phyloP scores from a whole-genome alignment of 2,329 filamentous ascomycete genomes.

The Aphanocladium album region DNA sequence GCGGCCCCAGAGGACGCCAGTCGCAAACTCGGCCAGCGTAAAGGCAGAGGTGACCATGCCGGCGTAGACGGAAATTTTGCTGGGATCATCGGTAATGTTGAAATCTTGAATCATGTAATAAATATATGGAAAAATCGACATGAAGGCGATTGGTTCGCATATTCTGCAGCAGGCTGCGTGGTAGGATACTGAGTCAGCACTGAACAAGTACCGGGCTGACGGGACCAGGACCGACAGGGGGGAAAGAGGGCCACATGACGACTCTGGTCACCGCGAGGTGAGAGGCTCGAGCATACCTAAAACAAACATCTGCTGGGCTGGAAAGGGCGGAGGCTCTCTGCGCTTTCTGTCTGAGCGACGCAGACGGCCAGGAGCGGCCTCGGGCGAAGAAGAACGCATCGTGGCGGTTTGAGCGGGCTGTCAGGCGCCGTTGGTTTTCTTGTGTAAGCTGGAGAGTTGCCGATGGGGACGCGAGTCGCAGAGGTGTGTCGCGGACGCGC shows the following conservation, averaged over 20 bases:
- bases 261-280: not conserved
- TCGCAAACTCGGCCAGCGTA: slow-evolving; percentile 90
- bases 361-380: slow-evolving; percentile 18
- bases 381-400: slow-evolving; percentile 24
- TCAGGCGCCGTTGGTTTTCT: slow-evolving; percentile 5
- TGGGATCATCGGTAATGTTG: slow-evolving; percentile 71
- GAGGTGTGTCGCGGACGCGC: too few relatives aligned
- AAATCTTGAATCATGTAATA: slow-evolving; percentile 97
- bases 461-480: too few relatives aligned
- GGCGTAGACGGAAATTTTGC: slow-evolving; percentile 83
- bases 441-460: slow-evolving; percentile 10
- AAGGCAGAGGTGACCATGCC: slow-evolving; percentile 96
- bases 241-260: not conserved
- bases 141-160: slow-evolving; percentile 98
- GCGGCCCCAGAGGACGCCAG: slow-evolving; percentile 87
- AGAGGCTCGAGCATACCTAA: slow-evolving; percentile 36
- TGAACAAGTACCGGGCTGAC: not conserved
- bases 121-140: slow-evolving; percentile 98
- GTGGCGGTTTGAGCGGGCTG: slow-evolving; percentile 17
- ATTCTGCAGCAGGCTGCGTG: slow-evolving; percentile 78
- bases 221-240: not conserved
- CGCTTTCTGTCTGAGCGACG: slow-evolving; percentile 18
- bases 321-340: slow-evolving; percentile 29
- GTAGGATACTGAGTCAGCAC: slow-evolving; percentile 15
- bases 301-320: slow-evolving; percentile 46